These are phyloP conservation scores for Cercospora brassicicola DNA, from an alignment of 2,329 filamentous ascomycete genomes.

Conservation along the genomic window DNA sequence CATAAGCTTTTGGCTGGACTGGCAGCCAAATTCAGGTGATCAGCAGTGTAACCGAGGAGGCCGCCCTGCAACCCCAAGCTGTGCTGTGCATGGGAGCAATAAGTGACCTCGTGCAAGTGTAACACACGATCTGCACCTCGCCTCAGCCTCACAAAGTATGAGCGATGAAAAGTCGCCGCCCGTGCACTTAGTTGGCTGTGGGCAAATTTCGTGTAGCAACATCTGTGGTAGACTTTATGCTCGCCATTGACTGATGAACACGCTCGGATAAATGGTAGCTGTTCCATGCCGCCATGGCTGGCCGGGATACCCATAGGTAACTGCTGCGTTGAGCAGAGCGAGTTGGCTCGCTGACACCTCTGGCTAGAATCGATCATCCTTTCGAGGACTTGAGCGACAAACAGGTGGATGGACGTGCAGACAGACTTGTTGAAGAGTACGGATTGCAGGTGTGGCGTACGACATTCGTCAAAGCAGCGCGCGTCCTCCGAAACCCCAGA, in stretches of 20 bases:
- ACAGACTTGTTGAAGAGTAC: background rate
- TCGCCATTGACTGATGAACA: background rate
- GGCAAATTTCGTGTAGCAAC: background rate
- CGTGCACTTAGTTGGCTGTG: background rate
- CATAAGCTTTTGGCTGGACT: background rate
- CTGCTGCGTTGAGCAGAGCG: background rate
- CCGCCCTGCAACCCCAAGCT: background rate
- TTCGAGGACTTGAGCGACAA: background rate
- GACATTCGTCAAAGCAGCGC: constrained; percentile 23
- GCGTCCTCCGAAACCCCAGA: constrained; percentile 32
- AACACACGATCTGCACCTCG: background rate
- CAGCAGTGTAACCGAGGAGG: constrained; percentile 3
- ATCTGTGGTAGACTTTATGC: background rate
- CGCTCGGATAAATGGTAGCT: background rate
- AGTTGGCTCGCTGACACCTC: background rate
- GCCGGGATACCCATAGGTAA: background rate
- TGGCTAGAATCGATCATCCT: constrained; percentile 5
- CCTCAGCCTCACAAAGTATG: background rate
- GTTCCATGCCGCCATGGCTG: background rate
- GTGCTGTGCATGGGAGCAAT: background rate
- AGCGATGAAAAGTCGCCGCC: background rate
- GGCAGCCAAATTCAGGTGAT: background rate
- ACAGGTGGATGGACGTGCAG: constrained; percentile 1
- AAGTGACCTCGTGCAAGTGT: background rate
- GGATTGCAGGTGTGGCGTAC: background rate